These are phyloP conservation scores for Vinca major DNA, from an alignment of 305 asterid species.

Conservation along the genomic window DNA sequence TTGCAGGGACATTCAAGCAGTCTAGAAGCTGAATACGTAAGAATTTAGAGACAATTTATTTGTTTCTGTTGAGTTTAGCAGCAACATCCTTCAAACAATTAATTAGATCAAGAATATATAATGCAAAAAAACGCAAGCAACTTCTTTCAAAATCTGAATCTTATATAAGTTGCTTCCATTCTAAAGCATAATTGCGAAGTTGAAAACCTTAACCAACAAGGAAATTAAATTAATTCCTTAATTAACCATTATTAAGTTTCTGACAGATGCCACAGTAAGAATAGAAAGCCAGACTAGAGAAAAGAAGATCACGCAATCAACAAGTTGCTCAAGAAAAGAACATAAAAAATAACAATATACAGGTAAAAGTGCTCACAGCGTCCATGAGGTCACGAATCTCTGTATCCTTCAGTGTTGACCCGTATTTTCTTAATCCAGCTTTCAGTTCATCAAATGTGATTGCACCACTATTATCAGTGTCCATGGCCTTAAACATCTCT, in stretches of 20 bases:
- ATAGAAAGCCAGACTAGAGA: background rate
- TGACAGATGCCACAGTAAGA: background rate
- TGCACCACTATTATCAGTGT: constrained; percentile 82
- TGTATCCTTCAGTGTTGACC: constrained; percentile 82
- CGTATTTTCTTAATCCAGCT: constrained; percentile 91
- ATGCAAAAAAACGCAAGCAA: background rate
- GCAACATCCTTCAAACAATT: background rate
- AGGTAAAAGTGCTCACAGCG: constrained; percentile 50
- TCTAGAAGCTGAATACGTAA: background rate
- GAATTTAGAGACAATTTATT: background rate
- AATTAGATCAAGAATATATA: background rate
- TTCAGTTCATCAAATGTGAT: constrained; percentile 92
- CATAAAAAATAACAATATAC: background rate
- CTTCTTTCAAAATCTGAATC: background rate
- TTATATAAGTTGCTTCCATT: background rate
- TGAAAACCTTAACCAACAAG: background rate
- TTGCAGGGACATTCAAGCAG: background rate
- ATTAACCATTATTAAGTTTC: background rate
- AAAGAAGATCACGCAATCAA: background rate
- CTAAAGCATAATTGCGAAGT: background rate
- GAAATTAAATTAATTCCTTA: background rate
- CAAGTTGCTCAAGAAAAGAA: background rate
- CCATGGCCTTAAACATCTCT: constrained; percentile 95
- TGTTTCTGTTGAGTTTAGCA: background rate
- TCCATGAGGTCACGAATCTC: constrained; percentile 97